These are phyloP conservation scores for Plasmodium berghei DNA, from an alignment of 169 alveolate genomes.

Conservation along the genomic window DNA sequence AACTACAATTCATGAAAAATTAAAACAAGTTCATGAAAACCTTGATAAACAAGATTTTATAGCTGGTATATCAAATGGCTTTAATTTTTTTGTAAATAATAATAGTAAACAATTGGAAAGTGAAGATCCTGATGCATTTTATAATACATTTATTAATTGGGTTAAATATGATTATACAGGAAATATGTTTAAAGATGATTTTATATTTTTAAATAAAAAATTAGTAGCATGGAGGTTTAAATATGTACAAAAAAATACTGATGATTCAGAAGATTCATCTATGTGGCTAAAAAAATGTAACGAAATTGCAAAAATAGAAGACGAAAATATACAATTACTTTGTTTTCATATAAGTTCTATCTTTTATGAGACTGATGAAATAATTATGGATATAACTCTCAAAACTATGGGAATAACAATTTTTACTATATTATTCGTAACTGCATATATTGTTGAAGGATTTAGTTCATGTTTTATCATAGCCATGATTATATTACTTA, in stretches of 20 bases:
- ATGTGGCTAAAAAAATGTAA: constrained; percentile 49
- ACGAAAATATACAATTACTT: constrained; percentile 46
- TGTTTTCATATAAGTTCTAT: constrained; percentile 48
- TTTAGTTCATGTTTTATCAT: constrained; percentile 82
- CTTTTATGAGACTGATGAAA: constrained; percentile 62
- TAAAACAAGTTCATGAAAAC: constrained; percentile 9
- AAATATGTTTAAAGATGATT: constrained; percentile 45
- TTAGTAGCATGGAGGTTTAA: constrained; percentile 54
- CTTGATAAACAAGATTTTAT: constrained; percentile 49
- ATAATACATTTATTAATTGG: constrained; percentile 46
- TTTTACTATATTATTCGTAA: constrained; percentile 74
- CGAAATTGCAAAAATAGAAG: constrained; percentile 7
- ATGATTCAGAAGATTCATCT: constrained; percentile 43
- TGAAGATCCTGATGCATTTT: constrained; percentile 12
- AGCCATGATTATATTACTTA: constrained; percentile 78
- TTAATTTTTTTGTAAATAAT: constrained; percentile 25
- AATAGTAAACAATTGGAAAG: constrained; percentile 8
- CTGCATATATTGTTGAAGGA: constrained; percentile 82
- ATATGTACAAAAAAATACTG: constrained; percentile 35
- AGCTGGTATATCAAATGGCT: constrained; percentile 39
- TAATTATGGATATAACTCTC: constrained; percentile 41
- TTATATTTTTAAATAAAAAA: constrained; percentile 36
- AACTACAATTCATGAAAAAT: constrained; percentile 9
- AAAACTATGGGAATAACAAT: constrained; percentile 61
- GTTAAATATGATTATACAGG: constrained; percentile 34